Conservation (phyloP, 345 rosid species). For the Citrus sinensis region DNA sequence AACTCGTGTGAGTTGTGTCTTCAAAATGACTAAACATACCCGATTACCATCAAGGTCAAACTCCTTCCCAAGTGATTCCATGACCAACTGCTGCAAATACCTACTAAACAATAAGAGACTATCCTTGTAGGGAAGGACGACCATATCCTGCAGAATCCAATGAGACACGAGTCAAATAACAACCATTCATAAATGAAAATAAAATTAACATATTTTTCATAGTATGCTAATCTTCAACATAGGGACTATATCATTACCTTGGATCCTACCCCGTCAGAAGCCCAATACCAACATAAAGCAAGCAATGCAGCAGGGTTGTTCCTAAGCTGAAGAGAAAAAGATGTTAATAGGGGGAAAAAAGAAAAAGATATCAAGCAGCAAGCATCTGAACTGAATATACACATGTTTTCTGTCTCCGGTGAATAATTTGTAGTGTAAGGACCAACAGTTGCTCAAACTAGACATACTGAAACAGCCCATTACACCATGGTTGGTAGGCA, state of each 20-base stretch:
- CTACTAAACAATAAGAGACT: constrained; percentile 89
- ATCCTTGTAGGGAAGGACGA: constrained; percentile 97
- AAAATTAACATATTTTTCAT: constrained; percentile 4
- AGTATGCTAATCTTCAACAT: constrained; percentile 2
- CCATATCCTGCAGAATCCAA: constrained; percentile 78
- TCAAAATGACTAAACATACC: constrained; percentile 44
- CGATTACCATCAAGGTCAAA: constrained; percentile 91
- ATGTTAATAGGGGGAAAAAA: neutral
- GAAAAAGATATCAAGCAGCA: neutral
- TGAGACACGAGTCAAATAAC: neutral
- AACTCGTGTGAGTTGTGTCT: neutral
- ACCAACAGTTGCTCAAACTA: neutral
- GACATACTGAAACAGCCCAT: neutral
- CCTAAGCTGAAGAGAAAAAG: constrained; percentile 52
- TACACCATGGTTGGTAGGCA: neutral
- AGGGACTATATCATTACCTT: constrained; percentile 49
- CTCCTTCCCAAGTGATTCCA: constrained; percentile 99
- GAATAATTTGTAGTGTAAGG: neutral
- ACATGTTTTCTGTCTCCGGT: neutral
- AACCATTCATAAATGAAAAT: constrained; percentile 3
- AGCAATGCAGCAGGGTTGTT: constrained; percentile 93
- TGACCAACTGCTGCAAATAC: constrained; percentile 93
- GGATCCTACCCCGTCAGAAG: constrained; percentile 84
- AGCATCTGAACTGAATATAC: neutral
- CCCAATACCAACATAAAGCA: constrained; percentile 98